A percentile compares a stretch with the other conserved stretches of the same genome.
Evolutionary conservation across 345 rosid genomes (phyloP).

Genomic region (Euphorbia peplus): DNA sequence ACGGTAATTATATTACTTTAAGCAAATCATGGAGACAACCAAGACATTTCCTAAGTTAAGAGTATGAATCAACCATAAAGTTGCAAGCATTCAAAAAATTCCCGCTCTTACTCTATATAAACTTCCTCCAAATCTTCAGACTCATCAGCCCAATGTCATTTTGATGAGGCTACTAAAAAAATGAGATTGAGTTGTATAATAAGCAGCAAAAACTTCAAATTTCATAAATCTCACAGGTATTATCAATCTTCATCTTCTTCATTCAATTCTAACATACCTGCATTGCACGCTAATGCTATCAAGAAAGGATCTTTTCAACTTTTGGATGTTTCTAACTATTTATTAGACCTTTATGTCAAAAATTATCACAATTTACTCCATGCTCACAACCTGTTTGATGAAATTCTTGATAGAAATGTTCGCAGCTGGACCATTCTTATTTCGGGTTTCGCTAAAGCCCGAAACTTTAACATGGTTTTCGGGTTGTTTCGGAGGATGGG

Average conservation of each 20-base stretch:
- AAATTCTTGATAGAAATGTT: slow-evolving; percentile 22
- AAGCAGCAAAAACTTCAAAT: too few relatives aligned
- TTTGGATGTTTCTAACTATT: slow-evolving; percentile 8
- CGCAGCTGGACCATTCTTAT: slow-evolving; percentile 46
- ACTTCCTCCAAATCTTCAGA: too few relatives aligned
- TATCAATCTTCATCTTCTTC: background rate
- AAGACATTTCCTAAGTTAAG: too few relatives aligned
- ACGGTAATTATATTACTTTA: too few relatives aligned
- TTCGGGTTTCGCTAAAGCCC: slow-evolving; percentile 34
- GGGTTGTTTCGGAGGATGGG: slow-evolving; percentile 38
- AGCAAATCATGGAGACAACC: too few relatives aligned
- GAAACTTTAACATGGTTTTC: slow-evolving; percentile 24
- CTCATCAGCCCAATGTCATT: too few relatives aligned
- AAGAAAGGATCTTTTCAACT: slow-evolving; percentile 12
- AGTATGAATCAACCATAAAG: too few relatives aligned
- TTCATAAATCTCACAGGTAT: background rate
- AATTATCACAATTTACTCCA: background rate
- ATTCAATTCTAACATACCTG: background rate
- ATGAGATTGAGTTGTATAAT: too few relatives aligned
- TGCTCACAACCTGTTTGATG: slow-evolving; percentile 24
- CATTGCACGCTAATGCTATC: slow-evolving; percentile 16
- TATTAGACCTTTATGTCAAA: slow-evolving; percentile 7
- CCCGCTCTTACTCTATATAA: too few relatives aligned
- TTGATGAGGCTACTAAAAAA: too few relatives aligned
- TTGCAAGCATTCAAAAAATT: too few relatives aligned